phyloP scores from a whole-genome alignment of 805 yeast genomes.

The Candida manassasensis region DNA sequence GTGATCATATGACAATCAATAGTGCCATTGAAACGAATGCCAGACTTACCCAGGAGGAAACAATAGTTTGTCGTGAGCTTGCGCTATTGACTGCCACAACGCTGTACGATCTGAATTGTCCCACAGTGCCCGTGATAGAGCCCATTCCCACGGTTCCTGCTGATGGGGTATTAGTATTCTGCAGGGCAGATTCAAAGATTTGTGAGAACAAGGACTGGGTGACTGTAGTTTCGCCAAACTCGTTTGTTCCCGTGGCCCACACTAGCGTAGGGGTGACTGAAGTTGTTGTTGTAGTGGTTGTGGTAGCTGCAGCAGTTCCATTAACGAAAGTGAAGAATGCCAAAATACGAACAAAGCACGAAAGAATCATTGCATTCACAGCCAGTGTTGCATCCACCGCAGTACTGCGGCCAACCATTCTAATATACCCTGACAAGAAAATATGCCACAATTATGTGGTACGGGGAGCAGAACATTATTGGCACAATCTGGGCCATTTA shows the following conservation, averaged over 20 bases:
- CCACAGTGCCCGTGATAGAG: background rate
- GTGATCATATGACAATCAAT: background rate
- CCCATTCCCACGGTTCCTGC: conserved; percentile 3
- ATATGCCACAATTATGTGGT: too few relatives aligned
- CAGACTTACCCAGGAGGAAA: background rate
- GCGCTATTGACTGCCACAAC: background rate
- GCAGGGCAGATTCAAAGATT: background rate
- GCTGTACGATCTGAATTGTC: conserved; percentile 1
- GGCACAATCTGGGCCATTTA: too few relatives aligned
- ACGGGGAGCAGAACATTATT: too few relatives aligned
- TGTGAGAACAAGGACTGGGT: background rate
- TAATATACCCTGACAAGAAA: too few relatives aligned
- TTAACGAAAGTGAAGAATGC: background rate
- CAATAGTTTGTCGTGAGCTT: background rate
- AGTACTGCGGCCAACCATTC: too few relatives aligned
- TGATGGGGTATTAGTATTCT: background rate
- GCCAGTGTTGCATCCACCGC: too few relatives aligned
- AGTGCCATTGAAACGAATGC: background rate
- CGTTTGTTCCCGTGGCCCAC: conserved; percentile 4
- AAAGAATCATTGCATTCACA: background rate
- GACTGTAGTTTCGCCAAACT: background rate
- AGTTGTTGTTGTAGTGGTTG: background rate
- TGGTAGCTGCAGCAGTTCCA: background rate
- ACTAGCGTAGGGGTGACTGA: background rate
- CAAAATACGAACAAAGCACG: background rate